Conservation (phyloP, 2,329 filamentous ascomycete species). For the Ophiostoma sp. region DNA sequence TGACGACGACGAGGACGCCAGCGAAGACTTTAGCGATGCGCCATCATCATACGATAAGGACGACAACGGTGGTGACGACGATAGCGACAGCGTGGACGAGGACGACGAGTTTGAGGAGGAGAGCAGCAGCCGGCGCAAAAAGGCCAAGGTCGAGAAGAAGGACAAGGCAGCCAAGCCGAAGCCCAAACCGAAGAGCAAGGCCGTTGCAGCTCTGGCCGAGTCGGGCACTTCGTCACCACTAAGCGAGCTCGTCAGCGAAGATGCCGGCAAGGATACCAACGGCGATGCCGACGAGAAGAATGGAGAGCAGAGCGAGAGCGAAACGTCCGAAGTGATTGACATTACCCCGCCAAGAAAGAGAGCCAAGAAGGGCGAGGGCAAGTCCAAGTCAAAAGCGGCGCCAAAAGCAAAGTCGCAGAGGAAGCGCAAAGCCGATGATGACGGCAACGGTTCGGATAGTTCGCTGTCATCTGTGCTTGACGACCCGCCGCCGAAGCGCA, state of each 20-base stretch:
- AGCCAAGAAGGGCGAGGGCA: constrained; percentile 29
- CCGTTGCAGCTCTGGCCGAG: constrained; percentile 20
- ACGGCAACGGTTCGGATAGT: constrained; percentile 45
- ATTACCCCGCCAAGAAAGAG: constrained; percentile 32
- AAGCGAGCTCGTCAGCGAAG: constrained; percentile 19
- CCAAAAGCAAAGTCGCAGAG: neutral
- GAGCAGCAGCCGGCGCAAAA: constrained; percentile 19
- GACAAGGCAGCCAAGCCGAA: constrained; percentile 1
- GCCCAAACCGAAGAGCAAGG: constrained; percentile 12
- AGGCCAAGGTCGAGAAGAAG: neutral
- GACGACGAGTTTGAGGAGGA: constrained; percentile 19
- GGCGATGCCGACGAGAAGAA: constrained; percentile 8
- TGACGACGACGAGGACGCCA: neutral
- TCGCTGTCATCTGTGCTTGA: constrained; percentile 76
- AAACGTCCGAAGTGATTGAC: constrained; percentile 23
- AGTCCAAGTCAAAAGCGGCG: neutral
- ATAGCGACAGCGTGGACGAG: constrained; percentile 17
- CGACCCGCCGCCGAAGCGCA: constrained; percentile 50
- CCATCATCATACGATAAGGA: constrained; percentile 22
- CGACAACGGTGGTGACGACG: constrained; percentile 9
- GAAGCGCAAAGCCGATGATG: neutral
- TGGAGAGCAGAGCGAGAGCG: constrained; percentile 25
- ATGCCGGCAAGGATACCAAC: neutral
- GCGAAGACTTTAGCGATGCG: constrained; percentile 21
- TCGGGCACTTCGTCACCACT: constrained; percentile 22